Evolutionary conservation across 1,139 yeast species (phyloP), one percentile per base, ranked within the genome.

Genomic region (Lodderomyces elongisporus): DNA sequence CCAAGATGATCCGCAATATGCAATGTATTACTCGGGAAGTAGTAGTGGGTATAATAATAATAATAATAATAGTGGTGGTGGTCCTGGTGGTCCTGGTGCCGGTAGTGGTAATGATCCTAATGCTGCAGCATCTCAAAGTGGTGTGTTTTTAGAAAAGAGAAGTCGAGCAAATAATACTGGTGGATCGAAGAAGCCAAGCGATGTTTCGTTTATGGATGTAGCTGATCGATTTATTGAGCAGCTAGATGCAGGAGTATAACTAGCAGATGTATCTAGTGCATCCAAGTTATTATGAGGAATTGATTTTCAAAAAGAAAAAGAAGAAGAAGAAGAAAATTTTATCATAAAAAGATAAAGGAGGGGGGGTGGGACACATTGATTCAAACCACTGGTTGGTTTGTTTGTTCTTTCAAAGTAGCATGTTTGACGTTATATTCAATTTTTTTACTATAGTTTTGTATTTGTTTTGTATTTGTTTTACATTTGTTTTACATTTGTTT

Each of bases 151-250:
- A 5, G 22, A 20, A 10, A 15, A 13, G 10, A 9, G 13, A 25
- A 5, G 15, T 4, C 10, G 9, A 4, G 13, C 22, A 14, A 13
- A 13, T 27, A 27, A 27, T 14, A 17, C 10, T n/a, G n/a, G 20
- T n/a, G 30, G 4, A n/a, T n/a, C 4, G 3, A 25, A 29, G 21
- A 21, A 18, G 12, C 25, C 7, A 13, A 45, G 49, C 7, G 40
- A 40, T 28, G 34, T 44, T 17, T 46, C 51, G 10, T 38, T 55
- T 18, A 46, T 54, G 31, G 39, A 44, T 30, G 49, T 51, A 7
- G 61, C 61, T 4, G 56, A 56, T 38, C 43, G 46, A 36, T 57
- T 57, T 43, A 55, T 52, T n/a, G 48, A 47, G 29, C 54, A 52
- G 17, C 24, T 36, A 14, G 39, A 32, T 21, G 23, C 13, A 15